phyloP scores from a whole-genome alignment of 2,329 filamentous ascomycete species.

The Aspergillus sp. region DNA sequence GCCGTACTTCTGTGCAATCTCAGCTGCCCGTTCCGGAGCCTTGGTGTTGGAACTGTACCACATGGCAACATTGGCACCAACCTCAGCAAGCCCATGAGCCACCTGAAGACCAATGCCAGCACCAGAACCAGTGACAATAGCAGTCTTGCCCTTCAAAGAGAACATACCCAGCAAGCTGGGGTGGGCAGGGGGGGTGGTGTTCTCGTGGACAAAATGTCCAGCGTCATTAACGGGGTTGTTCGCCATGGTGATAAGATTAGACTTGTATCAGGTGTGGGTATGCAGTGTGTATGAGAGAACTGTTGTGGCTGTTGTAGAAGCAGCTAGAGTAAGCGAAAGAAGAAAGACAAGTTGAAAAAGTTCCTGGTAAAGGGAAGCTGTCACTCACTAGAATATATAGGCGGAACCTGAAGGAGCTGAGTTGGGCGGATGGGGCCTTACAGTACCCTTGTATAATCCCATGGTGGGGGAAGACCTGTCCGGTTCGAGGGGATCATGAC shows the following conservation, averaged over 20 bases:
- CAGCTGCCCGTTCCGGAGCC: conserved; percentile 52
- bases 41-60: conserved; percentile 65
- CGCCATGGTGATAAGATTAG: conserved; percentile 20
- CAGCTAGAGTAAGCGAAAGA: not conserved
- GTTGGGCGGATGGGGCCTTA: not conserved
- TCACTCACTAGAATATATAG: not conserved
- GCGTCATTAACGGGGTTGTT: conserved; percentile 26
- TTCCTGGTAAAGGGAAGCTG: not conserved
- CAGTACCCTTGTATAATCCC: not conserved
- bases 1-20: conserved; percentile 57
- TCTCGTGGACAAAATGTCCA: conserved; percentile 51
- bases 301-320: too few species aligned
- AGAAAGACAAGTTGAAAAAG: not conserved
- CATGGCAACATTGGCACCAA: conserved; percentile 62
- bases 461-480: conserved; percentile 2
- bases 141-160: conserved; percentile 61
- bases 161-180: conserved; percentile 55
- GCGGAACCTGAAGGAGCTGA: not conserved
- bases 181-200: conserved; percentile 41
- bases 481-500: conserved; percentile 8
- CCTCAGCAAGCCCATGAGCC: conserved; percentile 58
- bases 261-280: not conserved
- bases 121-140: conserved; percentile 61
- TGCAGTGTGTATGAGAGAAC: not conserved
- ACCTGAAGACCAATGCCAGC: conserved; percentile 61